These are phyloP conservation scores for Termitomyces sp. DNA, from an alignment of 768 basidiomycete genomes.

Conservation along the genomic window DNA sequence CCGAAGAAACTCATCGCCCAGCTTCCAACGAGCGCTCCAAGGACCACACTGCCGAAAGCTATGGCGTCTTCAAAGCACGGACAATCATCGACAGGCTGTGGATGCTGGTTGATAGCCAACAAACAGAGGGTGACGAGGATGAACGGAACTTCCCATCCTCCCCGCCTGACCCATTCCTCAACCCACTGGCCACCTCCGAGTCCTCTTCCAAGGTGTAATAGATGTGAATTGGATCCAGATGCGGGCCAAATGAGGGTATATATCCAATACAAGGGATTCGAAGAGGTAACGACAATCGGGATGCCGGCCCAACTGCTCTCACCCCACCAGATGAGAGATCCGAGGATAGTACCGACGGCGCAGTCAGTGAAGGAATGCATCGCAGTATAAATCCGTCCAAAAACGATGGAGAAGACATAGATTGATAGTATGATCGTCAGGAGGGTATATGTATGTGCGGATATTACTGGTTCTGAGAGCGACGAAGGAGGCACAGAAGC, in stretches of 20 bases:
- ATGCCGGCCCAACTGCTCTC: constrained; percentile 40
- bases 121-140: constrained; percentile 59
- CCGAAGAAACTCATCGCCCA: constrained; percentile 55
- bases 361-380: constrained; percentile 89
- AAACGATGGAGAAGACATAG: constrained; percentile 71
- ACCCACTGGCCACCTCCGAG: constrained; percentile 28
- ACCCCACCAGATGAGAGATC: constrained; percentile 63
- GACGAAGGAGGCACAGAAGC: constrained; percentile 24
- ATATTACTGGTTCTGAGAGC: constrained; percentile 31
- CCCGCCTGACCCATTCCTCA: constrained; percentile 27
- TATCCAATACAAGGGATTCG: constrained; percentile 23
- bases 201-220: constrained; percentile 33
- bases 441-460: constrained; percentile 36
- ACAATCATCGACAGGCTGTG: constrained; percentile 93
- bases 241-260: constrained; percentile 20
- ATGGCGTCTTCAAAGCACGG: constrained; percentile 99
- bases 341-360: constrained; percentile 55
- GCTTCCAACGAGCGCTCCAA: constrained; percentile 63
- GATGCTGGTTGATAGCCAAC: constrained; percentile 81
- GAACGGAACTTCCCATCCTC: constrained; percentile 55
- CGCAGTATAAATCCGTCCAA: constrained; percentile 76
- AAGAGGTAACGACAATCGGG: constrained; percentile 24
- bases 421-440: constrained; percentile 39
- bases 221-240: constrained; percentile 9
- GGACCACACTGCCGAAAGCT: constrained; percentile 79